Base-by-base conservation (phyloP, 2,329 filamentous ascomycete genomes). In the Trichoderma koningiopsis region DNA sequence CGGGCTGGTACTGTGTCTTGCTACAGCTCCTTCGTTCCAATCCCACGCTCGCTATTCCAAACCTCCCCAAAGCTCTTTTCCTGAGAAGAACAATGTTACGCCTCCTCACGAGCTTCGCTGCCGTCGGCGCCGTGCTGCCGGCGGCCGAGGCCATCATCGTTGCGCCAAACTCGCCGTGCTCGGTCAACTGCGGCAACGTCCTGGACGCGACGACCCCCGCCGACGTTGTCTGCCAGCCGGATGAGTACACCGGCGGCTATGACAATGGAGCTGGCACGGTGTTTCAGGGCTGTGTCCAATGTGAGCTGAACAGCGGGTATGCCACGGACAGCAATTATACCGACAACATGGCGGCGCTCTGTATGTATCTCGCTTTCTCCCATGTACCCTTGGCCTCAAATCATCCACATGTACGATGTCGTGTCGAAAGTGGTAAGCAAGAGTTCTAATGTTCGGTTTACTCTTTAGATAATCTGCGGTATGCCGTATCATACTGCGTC, bases 381-480 rank as follows among this genome's bases (percentile, higher is more conserved):
- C 31, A 7, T 13, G 14, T 14, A 35, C 8, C 55, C 60, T 29
- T 40, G 37, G 14, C 16, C 14, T 40, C 37, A 40, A 43, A 6
- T 19, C 31, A 16, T 8, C 33, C 57, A 57, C 29, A 52, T 56
- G 55, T 33, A 55, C 58, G 49, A 71, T 67, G 43, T 10, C 40
- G 19, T n/a, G 19, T 43, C 53, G 14, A 13, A 33, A 40, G 22
- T 52, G 22, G 58, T 16, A 33, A 57, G n/a, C 33, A 2, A 22
- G 7, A 4, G 76, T 73, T 33, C 75, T 71, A 6, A 31, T 66
- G 35, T 40, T 37, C 31, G 14, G 35, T 40, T 37, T 40, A 10
- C 19, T 63, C 33, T 55, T 4, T 49, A 89, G 87, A 89, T 72
- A 90, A 90, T 72, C 72, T 89, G 64, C 83, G 88, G 74, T 89